A percentile compares a stretch with the other conserved stretches of the same genome.
Evolutionary conservation across 2,329 filamentous ascomycete species (phyloP).

Genomic region (Talaromyces verruculosus): DNA sequence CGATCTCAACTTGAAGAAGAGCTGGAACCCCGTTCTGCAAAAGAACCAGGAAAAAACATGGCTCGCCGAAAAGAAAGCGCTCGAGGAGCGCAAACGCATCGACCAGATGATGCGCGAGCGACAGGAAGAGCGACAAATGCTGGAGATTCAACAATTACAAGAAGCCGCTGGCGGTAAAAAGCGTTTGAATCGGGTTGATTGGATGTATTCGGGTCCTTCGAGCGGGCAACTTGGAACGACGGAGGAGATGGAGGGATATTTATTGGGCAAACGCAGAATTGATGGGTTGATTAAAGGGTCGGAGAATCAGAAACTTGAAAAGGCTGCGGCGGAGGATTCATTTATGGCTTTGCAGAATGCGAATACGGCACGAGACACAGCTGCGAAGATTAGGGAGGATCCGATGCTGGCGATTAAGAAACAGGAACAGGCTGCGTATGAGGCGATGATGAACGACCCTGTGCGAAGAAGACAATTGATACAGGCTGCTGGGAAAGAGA

Average conservation of each 20-base stretch:
- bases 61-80: constrained; percentile 86
- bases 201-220: constrained; percentile 94
- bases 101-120: constrained; percentile 90
- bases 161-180: constrained; percentile 84
- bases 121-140: constrained; percentile 86
- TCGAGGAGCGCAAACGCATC: constrained; percentile 91
- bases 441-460: constrained; percentile 52
- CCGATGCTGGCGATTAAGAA: constrained; percentile 90
- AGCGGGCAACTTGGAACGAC: constrained; percentile 66
- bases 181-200: constrained; percentile 81
- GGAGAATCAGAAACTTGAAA: constrained; percentile 77
- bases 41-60: constrained; percentile 89
- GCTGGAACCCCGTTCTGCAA: constrained; percentile 88
- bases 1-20: constrained; percentile 70
- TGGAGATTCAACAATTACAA: constrained; percentile 86
- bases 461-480: constrained; percentile 58
- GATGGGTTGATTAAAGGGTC: constrained; percentile 81
- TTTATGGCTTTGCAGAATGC: constrained; percentile 63
- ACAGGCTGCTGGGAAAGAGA: constrained; percentile 46
- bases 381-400: constrained; percentile 84
- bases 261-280: constrained; percentile 88
- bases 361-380: constrained; percentile 75
- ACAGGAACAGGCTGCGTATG: constrained; percentile 79
- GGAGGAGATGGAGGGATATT: constrained; percentile 90
- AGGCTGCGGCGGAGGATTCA: constrained; percentile 64